Percentiles rank a stretch among this genome's conserved stretches.
These are phyloP conservation scores for Lipomyces kockii DNA, from an alignment of 805 yeast genomes.

Conservation along the genomic window DNA sequence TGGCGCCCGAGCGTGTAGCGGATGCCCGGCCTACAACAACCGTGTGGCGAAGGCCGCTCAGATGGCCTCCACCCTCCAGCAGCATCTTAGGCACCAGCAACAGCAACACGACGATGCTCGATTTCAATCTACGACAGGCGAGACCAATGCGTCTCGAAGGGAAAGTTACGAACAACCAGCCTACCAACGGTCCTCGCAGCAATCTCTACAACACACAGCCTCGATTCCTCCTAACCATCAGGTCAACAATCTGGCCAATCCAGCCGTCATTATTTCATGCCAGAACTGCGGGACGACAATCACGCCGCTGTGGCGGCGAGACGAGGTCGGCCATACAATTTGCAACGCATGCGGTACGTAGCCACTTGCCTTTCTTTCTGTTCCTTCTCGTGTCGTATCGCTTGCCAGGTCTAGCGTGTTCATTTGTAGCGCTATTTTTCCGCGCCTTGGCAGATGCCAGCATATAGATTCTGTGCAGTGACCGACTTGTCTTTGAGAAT, in stretches of 20 bases:
- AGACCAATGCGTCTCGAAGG: background rate
- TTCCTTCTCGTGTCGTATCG: background rate
- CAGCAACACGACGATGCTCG: slow-evolving; percentile 11
- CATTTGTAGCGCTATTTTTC: no score
- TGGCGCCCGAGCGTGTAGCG: slow-evolving; percentile 76
- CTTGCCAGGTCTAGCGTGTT: background rate
- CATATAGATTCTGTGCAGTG: no score
- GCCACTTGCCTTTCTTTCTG: background rate
- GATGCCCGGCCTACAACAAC: slow-evolving; percentile 84
- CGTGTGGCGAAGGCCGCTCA: slow-evolving; percentile 46
- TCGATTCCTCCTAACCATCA: slow-evolving; percentile 7
- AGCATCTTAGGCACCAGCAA: background rate
- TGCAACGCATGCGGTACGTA: slow-evolving; percentile 80
- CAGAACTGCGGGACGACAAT: slow-evolving; percentile 83
- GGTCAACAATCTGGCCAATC: slow-evolving; percentile 1
- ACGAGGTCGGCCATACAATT: slow-evolving; percentile 77
- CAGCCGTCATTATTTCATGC: slow-evolving; percentile 67
- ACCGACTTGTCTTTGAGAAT: no score
- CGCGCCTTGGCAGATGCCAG: no score
- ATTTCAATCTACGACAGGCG: background rate
- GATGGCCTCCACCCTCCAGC: slow-evolving; percentile 19
- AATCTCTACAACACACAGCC: background rate
- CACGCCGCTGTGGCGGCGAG: slow-evolving; percentile 87
- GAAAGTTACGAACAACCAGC: background rate
- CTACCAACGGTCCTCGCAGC: background rate